Evolutionary conservation across 805 yeast species (phyloP).

Genomic region (Sugiyamaella boreocaroliniensis): DNA sequence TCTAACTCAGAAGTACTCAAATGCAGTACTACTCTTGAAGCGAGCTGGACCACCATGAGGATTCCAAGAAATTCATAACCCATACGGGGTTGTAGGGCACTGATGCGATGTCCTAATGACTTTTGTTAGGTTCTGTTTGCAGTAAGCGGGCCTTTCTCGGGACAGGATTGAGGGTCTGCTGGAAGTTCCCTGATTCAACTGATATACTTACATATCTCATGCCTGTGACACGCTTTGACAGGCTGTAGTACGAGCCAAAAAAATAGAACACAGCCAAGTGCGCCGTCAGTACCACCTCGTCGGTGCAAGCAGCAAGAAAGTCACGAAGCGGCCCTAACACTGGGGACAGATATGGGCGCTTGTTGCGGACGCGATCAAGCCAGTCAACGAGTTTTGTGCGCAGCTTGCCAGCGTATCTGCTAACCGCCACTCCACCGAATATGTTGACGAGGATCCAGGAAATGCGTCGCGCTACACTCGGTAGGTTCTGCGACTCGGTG

Average conservation of each 20-base stretch:
- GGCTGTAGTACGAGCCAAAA: constrained; percentile 70
- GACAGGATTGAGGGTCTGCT: not conserved
- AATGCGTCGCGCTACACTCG: constrained; percentile 36
- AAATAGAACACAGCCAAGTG: constrained; percentile 81
- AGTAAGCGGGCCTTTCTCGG: not conserved
- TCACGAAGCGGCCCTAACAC: not conserved
- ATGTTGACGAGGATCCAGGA: constrained; percentile 58
- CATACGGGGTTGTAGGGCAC: constrained; percentile 26
- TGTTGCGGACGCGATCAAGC: not conserved
- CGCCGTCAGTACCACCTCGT: constrained; percentile 46
- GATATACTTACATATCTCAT: constrained; percentile 53
- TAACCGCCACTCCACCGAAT: constrained; percentile 50
- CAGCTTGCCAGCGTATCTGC: constrained; percentile 17
- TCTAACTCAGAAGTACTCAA: not conserved
- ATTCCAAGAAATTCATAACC: constrained; percentile 66
- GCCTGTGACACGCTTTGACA: constrained; percentile 72
- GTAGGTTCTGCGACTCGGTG: constrained; percentile 23
- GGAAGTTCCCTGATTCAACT: too few species aligned
- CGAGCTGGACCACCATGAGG: constrained; percentile 29
- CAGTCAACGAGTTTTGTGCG: constrained; percentile 15
- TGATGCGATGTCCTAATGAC: constrained; percentile 29
- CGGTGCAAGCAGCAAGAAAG: constrained; percentile 10
- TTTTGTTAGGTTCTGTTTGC: not conserved
- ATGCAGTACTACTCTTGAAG: constrained; percentile 4
- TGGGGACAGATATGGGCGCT: not conserved